Percentiles rank a stretch among this genome's conserved stretches.
phyloP scores from a whole-genome alignment of 2,329 filamentous ascomycete genomes.

The Pestalotiopsis sp. region DNA sequence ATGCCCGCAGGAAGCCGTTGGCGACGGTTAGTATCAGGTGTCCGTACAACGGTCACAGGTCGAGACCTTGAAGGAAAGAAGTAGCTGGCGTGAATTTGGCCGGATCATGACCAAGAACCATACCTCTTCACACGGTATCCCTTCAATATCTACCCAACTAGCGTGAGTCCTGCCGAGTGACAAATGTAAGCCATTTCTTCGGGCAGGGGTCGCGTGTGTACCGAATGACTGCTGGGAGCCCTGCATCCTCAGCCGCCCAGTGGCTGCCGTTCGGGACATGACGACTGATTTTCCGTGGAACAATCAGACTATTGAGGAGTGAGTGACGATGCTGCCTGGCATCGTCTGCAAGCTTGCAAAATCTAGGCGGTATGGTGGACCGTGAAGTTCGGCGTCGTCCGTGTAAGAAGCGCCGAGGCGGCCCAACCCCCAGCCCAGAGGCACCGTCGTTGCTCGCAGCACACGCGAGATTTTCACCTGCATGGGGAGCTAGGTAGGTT shows the following conservation, averaged over 20 bases:
- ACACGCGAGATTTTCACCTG: neutral
- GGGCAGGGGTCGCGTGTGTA: neutral
- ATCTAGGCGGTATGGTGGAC: neutral
- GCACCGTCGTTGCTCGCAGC: neutral
- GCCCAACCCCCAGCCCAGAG: neutral
- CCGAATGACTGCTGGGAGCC: neutral
- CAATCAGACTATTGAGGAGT: neutral
- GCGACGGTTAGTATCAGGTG: neutral
- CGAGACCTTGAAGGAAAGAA: neutral
- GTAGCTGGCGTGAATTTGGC: slow-evolving; percentile 1
- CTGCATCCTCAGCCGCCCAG: neutral
- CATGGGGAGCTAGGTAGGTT: neutral
- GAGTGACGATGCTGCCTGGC: neutral
- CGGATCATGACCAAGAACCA: neutral
- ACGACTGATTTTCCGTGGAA: neutral
- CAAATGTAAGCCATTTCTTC: neutral
- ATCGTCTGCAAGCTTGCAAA: neutral
- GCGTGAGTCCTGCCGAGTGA: neutral
- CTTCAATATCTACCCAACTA: neutral
- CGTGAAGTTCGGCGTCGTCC: neutral
- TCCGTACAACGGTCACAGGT: neutral
- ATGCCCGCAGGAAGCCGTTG: neutral
- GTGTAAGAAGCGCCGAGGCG: neutral
- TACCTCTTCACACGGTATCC: neutral
- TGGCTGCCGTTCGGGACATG: neutral